Evolutionary conservation across 768 basidiomycete species (phyloP), one percentile per base, ranked within the genome.

Genomic region (Royoungia palumana): DNA sequence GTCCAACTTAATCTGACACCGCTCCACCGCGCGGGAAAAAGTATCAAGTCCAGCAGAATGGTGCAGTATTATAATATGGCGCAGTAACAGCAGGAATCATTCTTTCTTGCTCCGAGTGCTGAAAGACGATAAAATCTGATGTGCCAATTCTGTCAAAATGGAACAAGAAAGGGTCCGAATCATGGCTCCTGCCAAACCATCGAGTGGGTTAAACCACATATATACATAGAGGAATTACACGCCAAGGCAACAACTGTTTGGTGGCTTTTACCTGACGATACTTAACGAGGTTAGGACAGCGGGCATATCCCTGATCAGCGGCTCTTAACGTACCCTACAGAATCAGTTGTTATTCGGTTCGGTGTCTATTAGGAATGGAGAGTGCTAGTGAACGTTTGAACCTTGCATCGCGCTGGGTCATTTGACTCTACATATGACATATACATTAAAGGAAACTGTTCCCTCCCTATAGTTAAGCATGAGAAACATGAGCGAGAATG

Each of bases 401-500:
- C 7, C 11, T 43, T 25, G 34, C 16, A 16, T 32, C 14, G 4
- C 16, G 6, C 4, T 5, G 13, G 16, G 47, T 27, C 32, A 47
- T 36, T n/a, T 14, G 39, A 44, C 40, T 34, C 5, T 7, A 32
- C 14, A 8, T 5, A 28, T 38, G 27, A 17, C 11, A 4, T 28
- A 40, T 35, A 19, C 17, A 55, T 59, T 52, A 35, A 42, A 34
- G 22, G 21, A 50, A 41, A 30, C 7, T 65, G 57, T 63, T 50
- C 62, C 62, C 57, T 51, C 46, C 47, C 30, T 52, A 62, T 47
- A 41, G 38, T 30, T 39, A 25, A 52, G 39, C 19, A 49, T 49
- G 57, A 54, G 46, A 59, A 59, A 54, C 48, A 54, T 19, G 10
- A 41, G 20, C 1, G n/a, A 0, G 0, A 16, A 40, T 44, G 55